Conservation (phyloP, 192 early-diverging fungal genomes). For the Entomortierella parvispora region DNA sequence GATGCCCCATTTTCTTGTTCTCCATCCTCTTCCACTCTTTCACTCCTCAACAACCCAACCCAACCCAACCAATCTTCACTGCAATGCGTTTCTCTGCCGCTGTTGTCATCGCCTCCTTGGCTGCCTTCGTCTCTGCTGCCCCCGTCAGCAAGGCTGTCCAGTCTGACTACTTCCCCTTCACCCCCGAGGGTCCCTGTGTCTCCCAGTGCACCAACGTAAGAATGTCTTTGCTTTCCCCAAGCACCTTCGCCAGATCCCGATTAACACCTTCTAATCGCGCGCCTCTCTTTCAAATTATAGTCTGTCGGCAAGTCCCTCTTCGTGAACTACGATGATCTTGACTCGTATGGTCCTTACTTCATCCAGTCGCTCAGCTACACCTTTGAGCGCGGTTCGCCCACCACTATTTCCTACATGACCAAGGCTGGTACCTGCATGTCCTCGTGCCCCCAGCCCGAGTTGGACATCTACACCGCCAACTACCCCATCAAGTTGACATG, state of each 20-base stretch:
- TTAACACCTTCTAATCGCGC: too few species aligned
- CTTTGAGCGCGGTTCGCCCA: too few species aligned
- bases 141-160: too few species aligned
- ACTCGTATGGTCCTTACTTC: neutral
- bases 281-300: neutral
- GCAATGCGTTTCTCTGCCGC: neutral
- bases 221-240: neutral
- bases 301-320: neutral
- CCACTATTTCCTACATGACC: too few species aligned
- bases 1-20: neutral
- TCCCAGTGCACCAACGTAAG: slow-evolving; percentile 1
- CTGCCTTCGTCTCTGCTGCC: neutral
- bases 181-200: slow-evolving; percentile 2
- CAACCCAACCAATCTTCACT: too few species aligned
- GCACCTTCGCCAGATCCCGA: too few species aligned
- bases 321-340: slow-evolving; percentile 5
- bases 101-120: neutral
- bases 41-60: neutral
- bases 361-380: too few species aligned
- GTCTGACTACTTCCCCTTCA: slow-evolving; percentile 1
- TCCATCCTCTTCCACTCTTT: too few species aligned
- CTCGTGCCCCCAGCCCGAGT: neutral
- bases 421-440: neutral
- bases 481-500: neutral
- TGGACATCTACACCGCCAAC: slow-evolving; percentile 1